Percentiles rank a stretch among this genome's conserved stretches.
phyloP scores from a whole-genome alignment of 75 land plant genomes.

The Sequoiadendron giganteum region DNA sequence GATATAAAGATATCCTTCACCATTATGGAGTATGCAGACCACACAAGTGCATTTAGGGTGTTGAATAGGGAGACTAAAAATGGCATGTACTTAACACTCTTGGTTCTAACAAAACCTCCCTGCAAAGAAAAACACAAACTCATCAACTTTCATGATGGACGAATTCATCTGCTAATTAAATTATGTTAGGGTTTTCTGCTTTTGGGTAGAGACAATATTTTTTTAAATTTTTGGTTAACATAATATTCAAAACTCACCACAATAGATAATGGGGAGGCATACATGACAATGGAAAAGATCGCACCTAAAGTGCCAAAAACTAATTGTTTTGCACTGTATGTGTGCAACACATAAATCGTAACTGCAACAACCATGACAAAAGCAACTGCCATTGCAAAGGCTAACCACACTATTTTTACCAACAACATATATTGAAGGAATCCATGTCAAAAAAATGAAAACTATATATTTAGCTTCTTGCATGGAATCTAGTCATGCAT shows the following conservation, averaged over 20 bases:
- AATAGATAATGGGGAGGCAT: no score
- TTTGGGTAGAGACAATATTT: neutral
- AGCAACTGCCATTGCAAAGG: neutral
- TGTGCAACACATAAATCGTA: no score
- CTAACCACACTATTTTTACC: conserved; percentile 11
- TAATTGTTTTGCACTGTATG: no score
- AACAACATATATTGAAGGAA: neutral
- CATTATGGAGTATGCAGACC: neutral
- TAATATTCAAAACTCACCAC: no score
- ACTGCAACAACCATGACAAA: neutral
- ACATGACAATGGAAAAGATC: no score
- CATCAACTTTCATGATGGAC: neutral
- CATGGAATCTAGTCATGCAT: neutral
- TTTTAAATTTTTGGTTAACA: neutral
- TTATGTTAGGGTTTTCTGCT: neutral
- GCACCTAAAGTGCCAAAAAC: no score
- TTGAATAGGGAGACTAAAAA: conserved; percentile 16
- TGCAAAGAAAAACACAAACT: neutral
- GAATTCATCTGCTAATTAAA: neutral
- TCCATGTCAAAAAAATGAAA: neutral
- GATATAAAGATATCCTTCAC: neutral
- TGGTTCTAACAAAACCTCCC: conserved; percentile 18
- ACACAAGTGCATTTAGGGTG: neutral
- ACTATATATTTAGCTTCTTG: neutral
- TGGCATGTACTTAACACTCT: conserved; percentile 32